phyloP scores from a whole-genome alignment of 345 rosid species.

The Trapa incisa region DNA sequence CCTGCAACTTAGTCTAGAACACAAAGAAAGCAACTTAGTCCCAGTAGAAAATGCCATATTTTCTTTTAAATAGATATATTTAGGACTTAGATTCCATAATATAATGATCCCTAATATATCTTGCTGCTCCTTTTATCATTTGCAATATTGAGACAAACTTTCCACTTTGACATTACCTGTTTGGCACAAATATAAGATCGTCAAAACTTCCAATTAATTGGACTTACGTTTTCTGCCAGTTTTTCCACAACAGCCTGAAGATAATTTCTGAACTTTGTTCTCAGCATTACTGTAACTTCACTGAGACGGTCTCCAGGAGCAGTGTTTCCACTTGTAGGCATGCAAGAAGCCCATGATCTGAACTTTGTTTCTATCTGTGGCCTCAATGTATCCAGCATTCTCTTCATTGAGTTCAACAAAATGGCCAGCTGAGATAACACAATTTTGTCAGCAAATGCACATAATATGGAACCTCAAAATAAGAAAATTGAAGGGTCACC shows the following conservation, averaged over 20 bases:
- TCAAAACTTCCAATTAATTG: neutral
- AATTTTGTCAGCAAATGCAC: conserved; percentile 3
- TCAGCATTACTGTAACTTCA: conserved; percentile 89
- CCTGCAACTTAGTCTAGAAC: conserved; percentile 63
- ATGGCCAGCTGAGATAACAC: conserved; percentile 53
- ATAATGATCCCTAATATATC: neutral
- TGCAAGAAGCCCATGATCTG: conserved; percentile 91
- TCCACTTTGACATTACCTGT: neutral
- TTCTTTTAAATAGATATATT: no score
- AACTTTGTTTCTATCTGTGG: conserved; percentile 73
- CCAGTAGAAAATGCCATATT: no score
- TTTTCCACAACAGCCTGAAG: conserved; percentile 89
- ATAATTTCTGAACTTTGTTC: conserved; percentile 79
- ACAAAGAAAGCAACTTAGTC: neutral
- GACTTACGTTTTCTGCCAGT: conserved; percentile 82
- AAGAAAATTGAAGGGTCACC: conserved; percentile 25
- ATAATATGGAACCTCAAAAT: neutral
- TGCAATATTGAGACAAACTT: neutral
- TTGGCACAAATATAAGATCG: no score
- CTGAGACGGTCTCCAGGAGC: conserved; percentile 88
- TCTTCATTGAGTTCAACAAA: conserved; percentile 82
- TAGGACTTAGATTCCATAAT: neutral
- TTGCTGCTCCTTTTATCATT: neutral
- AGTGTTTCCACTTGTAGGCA: conserved; percentile 65
- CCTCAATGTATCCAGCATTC: conserved; percentile 79